These are phyloP conservation scores for Dryadomyces quercivorus DNA, from an alignment of 2,329 filamentous ascomycete species.

Conservation along the genomic window DNA sequence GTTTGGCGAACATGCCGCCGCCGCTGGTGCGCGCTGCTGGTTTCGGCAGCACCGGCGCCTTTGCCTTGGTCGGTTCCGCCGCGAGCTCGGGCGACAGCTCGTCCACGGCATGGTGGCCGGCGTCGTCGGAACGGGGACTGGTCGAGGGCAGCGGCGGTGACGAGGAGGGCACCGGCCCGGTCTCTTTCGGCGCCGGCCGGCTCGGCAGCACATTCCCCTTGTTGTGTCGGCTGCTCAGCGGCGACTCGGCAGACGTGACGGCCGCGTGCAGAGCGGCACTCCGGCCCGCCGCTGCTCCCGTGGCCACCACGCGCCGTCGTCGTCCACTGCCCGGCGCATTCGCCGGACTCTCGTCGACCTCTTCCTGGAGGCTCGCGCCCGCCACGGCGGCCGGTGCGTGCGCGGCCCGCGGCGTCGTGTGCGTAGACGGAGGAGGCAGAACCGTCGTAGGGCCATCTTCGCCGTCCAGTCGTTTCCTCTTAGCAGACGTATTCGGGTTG, in stretches of 20 bases:
- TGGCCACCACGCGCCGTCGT: constrained; percentile 26
- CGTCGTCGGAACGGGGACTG: constrained; percentile 10
- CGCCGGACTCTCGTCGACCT: constrained; percentile 40
- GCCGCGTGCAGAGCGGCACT: constrained; percentile 27
- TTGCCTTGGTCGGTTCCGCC: background rate
- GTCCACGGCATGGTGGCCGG: constrained; percentile 16
- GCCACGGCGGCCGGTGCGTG: background rate
- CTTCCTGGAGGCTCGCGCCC: constrained; percentile 10
- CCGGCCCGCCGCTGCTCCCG: constrained; percentile 21
- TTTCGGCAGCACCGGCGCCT: background rate
- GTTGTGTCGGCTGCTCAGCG: constrained; percentile 4
- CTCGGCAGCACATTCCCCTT: constrained; percentile 6
- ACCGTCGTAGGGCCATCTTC: constrained; percentile 1
- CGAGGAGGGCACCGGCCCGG: background rate
- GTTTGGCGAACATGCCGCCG: constrained; percentile 1
- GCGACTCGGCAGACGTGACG: constrained; percentile 15
- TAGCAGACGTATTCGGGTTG: constrained; percentile 35
- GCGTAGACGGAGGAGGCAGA: background rate
- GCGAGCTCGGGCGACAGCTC: constrained; percentile 22
- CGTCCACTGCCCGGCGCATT: constrained; percentile 44
- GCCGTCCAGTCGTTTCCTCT: constrained; percentile 28
- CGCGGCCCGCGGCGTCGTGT: background rate
- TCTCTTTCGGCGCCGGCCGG: background rate
- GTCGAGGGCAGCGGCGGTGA: background rate
- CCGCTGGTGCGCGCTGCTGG: background rate